Percentiles rank a stretch among this genome's conserved stretches.
These are phyloP conservation scores for Suillus variegatus DNA, from an alignment of 768 basidiomycete genomes.

Conservation along the genomic window DNA sequence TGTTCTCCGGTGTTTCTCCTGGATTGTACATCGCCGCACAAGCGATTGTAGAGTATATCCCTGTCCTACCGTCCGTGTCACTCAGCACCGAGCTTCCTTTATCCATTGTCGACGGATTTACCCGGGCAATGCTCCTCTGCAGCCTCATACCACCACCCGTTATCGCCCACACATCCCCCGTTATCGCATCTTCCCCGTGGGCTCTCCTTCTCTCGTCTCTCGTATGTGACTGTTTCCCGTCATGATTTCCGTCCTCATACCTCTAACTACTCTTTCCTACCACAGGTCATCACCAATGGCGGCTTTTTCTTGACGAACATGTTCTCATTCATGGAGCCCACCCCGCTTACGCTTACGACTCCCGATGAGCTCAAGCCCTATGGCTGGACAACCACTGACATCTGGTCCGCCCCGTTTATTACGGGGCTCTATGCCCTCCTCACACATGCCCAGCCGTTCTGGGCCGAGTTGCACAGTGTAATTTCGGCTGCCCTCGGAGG, in stretches of 20 bases:
- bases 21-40: constrained; percentile 62
- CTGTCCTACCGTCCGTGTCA: constrained; percentile 51
- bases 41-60: constrained; percentile 61
- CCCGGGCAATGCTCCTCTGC: constrained; percentile 78
- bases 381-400: constrained; percentile 84
- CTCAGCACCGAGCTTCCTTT: constrained; percentile 69
- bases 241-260: not conserved
- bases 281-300: constrained; percentile 69
- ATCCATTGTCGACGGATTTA: constrained; percentile 74
- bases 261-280: not conserved
- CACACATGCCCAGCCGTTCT: constrained; percentile 87
- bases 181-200: constrained; percentile 70
- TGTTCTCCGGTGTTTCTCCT: constrained; percentile 69
- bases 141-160: constrained; percentile 74
- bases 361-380: constrained; percentile 79
- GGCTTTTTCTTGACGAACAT: constrained; percentile 81
- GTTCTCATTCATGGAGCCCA: constrained; percentile 75
- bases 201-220: constrained; percentile 73
- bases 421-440: constrained; percentile 80
- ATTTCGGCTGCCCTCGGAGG: constrained; percentile 50
- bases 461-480: constrained; percentile 58
- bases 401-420: constrained; percentile 82
- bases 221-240: constrained; percentile 39
- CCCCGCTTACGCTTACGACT: constrained; percentile 64
- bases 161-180: constrained; percentile 47